phyloP scores from a whole-genome alignment of 352 stramenopile genomes.

The Globisporangium echinulatum region DNA sequence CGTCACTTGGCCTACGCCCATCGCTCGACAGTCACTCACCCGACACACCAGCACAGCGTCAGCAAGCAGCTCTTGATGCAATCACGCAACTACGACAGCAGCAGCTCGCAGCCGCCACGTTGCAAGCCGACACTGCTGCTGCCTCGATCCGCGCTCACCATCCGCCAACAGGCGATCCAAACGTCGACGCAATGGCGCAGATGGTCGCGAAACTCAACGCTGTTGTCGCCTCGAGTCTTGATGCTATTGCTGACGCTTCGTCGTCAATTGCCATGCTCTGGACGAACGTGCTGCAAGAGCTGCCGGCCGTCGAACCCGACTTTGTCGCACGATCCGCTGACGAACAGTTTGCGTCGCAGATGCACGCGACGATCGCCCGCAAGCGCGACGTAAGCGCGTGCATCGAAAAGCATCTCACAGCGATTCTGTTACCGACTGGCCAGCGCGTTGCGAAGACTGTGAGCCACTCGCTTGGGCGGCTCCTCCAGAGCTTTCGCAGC shows the following conservation, averaged over 20 bases:
- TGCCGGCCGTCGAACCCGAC: slow-evolving; percentile 35
- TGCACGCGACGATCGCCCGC: slow-evolving; percentile 39
- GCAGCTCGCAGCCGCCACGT: slow-evolving; percentile 17
- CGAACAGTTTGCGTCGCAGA: slow-evolving; percentile 52
- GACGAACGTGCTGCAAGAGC: slow-evolving; percentile 32
- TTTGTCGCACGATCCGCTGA: slow-evolving; percentile 47
- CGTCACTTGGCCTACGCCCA: slow-evolving; percentile 8
- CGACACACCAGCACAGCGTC: slow-evolving; percentile 9
- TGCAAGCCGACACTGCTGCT: slow-evolving; percentile 5
- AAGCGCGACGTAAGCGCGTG: slow-evolving; percentile 21
- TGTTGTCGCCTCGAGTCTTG: slow-evolving; percentile 29
- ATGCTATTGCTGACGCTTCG: slow-evolving; percentile 15
- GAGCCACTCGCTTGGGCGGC: slow-evolving; percentile 42
- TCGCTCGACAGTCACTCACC: background rate
- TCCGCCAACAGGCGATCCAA: slow-evolving; percentile 1
- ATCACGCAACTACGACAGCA: slow-evolving; percentile 8
- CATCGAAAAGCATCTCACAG: slow-evolving; percentile 36
- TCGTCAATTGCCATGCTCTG: slow-evolving; percentile 16
- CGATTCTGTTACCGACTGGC: slow-evolving; percentile 32
- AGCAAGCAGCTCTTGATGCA: slow-evolving; percentile 5
- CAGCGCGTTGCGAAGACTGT: slow-evolving; percentile 29
- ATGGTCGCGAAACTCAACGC: slow-evolving; percentile 40
- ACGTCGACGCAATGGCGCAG: slow-evolving; percentile 10
- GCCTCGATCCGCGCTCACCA: background rate
- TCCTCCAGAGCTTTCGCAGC: slow-evolving; percentile 41